Percentiles rank a stretch among this genome's conserved stretches.
These are phyloP conservation scores for Linum lewisii DNA, from an alignment of 345 rosid species.

Conservation along the genomic window DNA sequence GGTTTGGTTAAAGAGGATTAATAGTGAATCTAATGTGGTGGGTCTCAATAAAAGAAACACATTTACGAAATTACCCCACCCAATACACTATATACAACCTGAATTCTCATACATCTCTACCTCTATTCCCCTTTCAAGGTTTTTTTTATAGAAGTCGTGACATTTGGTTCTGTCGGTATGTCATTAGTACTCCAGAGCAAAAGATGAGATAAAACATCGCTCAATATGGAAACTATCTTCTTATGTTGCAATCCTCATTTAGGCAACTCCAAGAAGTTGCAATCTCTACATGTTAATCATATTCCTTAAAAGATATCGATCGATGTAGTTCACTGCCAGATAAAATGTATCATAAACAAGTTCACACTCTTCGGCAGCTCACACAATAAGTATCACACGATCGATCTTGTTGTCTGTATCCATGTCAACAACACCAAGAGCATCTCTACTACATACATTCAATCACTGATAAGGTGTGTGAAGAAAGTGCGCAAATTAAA, in stretches of 20 bases:
- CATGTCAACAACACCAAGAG: conserved; percentile 27
- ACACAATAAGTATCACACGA: neutral
- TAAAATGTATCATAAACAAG: conserved; percentile 79
- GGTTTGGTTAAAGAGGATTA: too few species aligned
- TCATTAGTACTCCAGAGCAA: neutral
- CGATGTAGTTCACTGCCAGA: conserved; percentile 77
- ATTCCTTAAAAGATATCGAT: conserved; percentile 83
- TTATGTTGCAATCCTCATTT: conserved; percentile 94
- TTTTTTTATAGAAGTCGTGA: conserved; percentile 39
- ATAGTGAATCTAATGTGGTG: too few species aligned
- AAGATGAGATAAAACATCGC: neutral
- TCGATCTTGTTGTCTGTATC: conserved; percentile 35
- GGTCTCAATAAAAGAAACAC: too few species aligned
- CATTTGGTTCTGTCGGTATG: neutral
- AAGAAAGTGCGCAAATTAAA: too few species aligned
- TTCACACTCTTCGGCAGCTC: conserved; percentile 86
- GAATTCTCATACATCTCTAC: too few species aligned
- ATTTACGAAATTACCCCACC: too few species aligned
- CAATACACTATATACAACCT: too few species aligned
- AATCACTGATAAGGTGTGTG: too few species aligned
- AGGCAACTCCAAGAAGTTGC: conserved; percentile 86
- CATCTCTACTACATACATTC: conserved; percentile 50
- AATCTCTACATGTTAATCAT: conserved; percentile 61
- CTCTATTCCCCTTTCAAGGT: too few species aligned
- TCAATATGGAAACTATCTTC: conserved; percentile 13